Percentiles rank a stretch among this genome's conserved stretches.
Evolutionary conservation across 768 basidiomycete species (phyloP).

Genomic region (Rhizopogon sp.): DNA sequence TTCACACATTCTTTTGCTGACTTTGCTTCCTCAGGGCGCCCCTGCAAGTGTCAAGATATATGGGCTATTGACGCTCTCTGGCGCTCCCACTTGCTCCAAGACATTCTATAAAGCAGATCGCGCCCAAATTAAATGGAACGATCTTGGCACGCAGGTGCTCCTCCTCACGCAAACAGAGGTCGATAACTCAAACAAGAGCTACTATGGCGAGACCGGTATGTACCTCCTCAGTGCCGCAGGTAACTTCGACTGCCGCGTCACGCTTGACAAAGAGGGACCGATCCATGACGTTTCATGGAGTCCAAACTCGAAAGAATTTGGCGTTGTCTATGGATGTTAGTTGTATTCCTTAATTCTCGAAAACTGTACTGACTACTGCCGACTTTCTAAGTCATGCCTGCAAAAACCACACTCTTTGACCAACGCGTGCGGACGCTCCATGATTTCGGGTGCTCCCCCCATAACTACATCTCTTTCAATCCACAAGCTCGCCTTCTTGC

Average conservation of each 20-base stretch:
- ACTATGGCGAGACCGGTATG: slow-evolving; percentile 96
- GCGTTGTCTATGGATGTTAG: slow-evolving; percentile 94
- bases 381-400: slow-evolving; percentile 75
- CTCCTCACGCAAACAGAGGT: slow-evolving; percentile 95
- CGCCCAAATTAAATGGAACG: slow-evolving; percentile 94
- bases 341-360: slow-evolving; percentile 10
- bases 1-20: neutral
- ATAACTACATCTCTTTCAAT: slow-evolving; percentile 93
- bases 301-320: slow-evolving; percentile 95
- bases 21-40: slow-evolving; percentile 50
- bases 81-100: slow-evolving; percentile 78
- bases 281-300: slow-evolving; percentile 97
- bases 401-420: slow-evolving; percentile 89
- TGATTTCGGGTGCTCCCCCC: slow-evolving; percentile 86
- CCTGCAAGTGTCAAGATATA: slow-evolving; percentile 88
- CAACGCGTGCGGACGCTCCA: slow-evolving; percentile 81
- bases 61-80: slow-evolving; percentile 56
- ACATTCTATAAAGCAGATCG: slow-evolving; percentile 92
- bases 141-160: slow-evolving; percentile 86
- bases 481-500: slow-evolving; percentile 87
- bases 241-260: slow-evolving; percentile 88
- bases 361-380: neutral
- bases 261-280: slow-evolving; percentile 92
- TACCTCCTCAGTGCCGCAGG: slow-evolving; percentile 70
- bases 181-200: slow-evolving; percentile 94